Conservation (phyloP, 2,329 filamentous ascomycete species). For the Albifimbria verrucaria region DNA sequence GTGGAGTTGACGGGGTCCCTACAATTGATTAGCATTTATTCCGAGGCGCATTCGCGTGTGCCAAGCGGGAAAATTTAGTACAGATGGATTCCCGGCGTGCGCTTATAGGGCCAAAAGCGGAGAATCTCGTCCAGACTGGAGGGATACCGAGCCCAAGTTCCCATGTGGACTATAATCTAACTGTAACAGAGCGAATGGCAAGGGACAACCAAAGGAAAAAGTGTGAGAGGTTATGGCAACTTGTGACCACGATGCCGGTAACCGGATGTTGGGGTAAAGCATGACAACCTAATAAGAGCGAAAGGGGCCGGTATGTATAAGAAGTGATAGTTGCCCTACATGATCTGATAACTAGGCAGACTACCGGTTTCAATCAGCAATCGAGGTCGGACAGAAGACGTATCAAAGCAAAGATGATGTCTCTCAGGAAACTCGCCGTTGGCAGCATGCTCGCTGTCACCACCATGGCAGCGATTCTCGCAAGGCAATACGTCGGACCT, state of each 20-base stretch:
- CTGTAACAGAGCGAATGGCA: background rate
- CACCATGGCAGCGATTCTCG: slow-evolving; percentile 7
- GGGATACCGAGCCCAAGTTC: background rate
- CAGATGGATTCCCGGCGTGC: background rate
- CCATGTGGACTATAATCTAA: background rate
- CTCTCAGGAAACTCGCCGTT: slow-evolving; percentile 16
- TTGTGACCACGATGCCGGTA: no score
- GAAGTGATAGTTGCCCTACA: no score
- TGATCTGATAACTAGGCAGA: background rate
- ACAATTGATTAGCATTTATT: slow-evolving; percentile 3
- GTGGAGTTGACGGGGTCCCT: background rate
- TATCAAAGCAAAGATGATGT: slow-evolving; percentile 6
- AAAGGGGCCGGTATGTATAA: no score
- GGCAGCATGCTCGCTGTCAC: slow-evolving; percentile 17
- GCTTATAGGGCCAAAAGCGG: background rate
- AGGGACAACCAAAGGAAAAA: no score
- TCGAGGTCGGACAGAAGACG: background rate
- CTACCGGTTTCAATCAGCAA: background rate
- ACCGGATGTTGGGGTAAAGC: no score
- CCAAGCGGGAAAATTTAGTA: background rate
- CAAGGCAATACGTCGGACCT: slow-evolving; percentile 13
- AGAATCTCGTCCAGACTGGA: background rate
- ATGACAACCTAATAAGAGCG: no score
- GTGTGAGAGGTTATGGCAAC: no score
- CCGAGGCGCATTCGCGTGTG: slow-evolving; percentile 1